These are phyloP conservation scores for Polytrichum formosum DNA, from an alignment of 225 moss, liverwort and hornwort genomes.

Conservation along the genomic window DNA sequence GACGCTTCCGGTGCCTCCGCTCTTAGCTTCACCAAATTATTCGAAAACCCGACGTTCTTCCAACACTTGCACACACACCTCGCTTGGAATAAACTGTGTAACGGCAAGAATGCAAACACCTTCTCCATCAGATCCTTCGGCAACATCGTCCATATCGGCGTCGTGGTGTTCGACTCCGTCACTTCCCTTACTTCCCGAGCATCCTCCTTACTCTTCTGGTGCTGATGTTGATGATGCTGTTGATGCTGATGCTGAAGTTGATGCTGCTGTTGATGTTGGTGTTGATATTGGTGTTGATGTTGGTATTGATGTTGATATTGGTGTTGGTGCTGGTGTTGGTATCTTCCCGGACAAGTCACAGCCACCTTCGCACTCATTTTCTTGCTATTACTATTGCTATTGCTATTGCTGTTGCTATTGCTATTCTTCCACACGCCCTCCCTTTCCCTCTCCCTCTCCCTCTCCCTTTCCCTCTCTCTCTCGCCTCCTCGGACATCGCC, in stretches of 20 bases:
- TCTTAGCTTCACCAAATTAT: constrained; percentile 55
- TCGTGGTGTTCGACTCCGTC: constrained; percentile 23
- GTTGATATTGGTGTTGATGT: no score
- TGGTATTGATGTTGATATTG: no score
- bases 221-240: constrained; percentile 13
- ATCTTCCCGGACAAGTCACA: no score
- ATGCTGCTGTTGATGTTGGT: no score
- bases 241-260: no score
- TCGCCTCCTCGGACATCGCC: constrained; percentile 25
- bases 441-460: constrained; percentile 1
- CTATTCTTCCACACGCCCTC: not conserved
- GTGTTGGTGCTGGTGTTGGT: not conserved
- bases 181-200: constrained; percentile 19
- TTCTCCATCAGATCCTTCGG: constrained; percentile 70
- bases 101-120: constrained; percentile 55
- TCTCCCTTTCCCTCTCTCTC: constrained; percentile 13
- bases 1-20: constrained; percentile 43
- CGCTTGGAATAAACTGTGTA: constrained; percentile 57
- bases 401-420: no score
- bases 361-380: no score
- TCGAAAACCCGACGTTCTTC: constrained; percentile 49
- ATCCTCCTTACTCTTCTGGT: constrained; percentile 20
- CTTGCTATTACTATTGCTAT: no score
- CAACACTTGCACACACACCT: constrained; percentile 60
- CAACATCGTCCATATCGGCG: constrained; percentile 52